Conservation (phyloP, 495 filamentous ascomycete genomes). For the Talaromyces wortmannii region DNA sequence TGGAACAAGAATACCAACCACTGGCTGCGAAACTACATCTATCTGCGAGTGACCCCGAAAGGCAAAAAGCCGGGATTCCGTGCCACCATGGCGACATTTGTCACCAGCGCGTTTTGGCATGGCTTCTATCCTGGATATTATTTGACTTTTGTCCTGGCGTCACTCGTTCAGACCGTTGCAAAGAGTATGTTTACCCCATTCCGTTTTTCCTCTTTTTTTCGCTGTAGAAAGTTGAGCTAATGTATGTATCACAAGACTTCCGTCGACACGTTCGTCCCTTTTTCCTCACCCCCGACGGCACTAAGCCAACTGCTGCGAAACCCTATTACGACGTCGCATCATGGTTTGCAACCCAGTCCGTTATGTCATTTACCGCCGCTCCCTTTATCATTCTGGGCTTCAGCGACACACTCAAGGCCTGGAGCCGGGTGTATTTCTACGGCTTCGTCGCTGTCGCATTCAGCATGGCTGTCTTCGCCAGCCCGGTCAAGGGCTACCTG, state of each 20-base stretch:
- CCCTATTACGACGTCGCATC: slow-evolving; percentile 80
- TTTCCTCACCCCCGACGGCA: slow-evolving; percentile 73
- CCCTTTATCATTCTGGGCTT: slow-evolving; percentile 82
- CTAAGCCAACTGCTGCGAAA: slow-evolving; percentile 60
- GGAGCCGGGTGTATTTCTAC: slow-evolving; percentile 89
- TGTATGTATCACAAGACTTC: slow-evolving; percentile 49
- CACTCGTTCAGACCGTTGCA: slow-evolving; percentile 84
- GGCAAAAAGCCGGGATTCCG: slow-evolving; percentile 96
- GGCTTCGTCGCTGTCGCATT: slow-evolving; percentile 56
- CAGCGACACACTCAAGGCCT: slow-evolving; percentile 58
- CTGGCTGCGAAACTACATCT: slow-evolving; percentile 94
- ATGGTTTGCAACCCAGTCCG: slow-evolving; percentile 72
- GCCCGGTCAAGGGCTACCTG: slow-evolving; percentile 62
- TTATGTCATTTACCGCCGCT: slow-evolving; percentile 71
- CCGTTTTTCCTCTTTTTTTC: background rate
- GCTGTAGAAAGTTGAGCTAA: background rate
- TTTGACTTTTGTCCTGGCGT: slow-evolving; percentile 78
- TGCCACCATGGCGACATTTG: slow-evolving; percentile 89
- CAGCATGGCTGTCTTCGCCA: slow-evolving; percentile 69
- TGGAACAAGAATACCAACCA: slow-evolving; percentile 99
- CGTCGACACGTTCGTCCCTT: slow-evolving; percentile 88
- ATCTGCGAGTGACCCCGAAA: slow-evolving; percentile 88
- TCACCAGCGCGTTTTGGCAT: slow-evolving; percentile 94
- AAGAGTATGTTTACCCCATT: slow-evolving; percentile 65
- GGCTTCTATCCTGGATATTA: slow-evolving; percentile 98